phyloP scores from a whole-genome alignment of 2,329 filamentous ascomycete genomes.

The Pyrenophora tritici-repentis region DNA sequence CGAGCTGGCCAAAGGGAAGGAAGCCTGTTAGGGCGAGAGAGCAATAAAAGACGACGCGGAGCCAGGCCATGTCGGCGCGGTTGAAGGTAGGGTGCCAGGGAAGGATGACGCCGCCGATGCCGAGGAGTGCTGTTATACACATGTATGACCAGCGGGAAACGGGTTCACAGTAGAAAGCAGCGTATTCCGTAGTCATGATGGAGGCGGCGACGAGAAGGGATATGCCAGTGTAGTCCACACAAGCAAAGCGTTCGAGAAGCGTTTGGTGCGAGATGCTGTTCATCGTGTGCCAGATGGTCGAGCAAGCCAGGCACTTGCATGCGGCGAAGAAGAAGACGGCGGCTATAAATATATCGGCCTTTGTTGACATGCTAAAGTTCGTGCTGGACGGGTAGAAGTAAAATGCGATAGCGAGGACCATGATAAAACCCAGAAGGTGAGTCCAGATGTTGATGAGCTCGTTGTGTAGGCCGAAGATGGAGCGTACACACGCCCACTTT shows the following conservation, averaged over 20 bases:
- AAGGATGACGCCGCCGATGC: slow-evolving; percentile 84
- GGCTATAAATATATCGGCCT: slow-evolving; percentile 86
- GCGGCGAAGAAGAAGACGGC: slow-evolving; percentile 96
- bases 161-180: slow-evolving; percentile 97
- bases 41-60: slow-evolving; percentile 88
- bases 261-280: slow-evolving; percentile 90
- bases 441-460: slow-evolving; percentile 99
- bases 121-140: slow-evolving; percentile 76
- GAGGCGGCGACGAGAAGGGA: slow-evolving; percentile 92
- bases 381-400: slow-evolving; percentile 91
- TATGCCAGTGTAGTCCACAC: slow-evolving; percentile 97
- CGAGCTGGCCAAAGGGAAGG: slow-evolving; percentile 83
- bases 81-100: slow-evolving; percentile 98
- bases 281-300: slow-evolving; percentile 98
- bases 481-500: slow-evolving; percentile 85
- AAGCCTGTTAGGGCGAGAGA: slow-evolving; percentile 86
- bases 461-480: slow-evolving; percentile 84
- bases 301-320: slow-evolving; percentile 92
- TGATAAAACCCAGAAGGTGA: slow-evolving; percentile 83
- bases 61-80: slow-evolving; percentile 87
- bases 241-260: slow-evolving; percentile 92
- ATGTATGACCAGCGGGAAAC: slow-evolving; percentile 86
- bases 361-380: slow-evolving; percentile 86
- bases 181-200: slow-evolving; percentile 98
- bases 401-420: slow-evolving; percentile 87